Base-by-base conservation (phyloP, 192 early-diverging fungal species). In the Funneliformis mosseae region DNA sequence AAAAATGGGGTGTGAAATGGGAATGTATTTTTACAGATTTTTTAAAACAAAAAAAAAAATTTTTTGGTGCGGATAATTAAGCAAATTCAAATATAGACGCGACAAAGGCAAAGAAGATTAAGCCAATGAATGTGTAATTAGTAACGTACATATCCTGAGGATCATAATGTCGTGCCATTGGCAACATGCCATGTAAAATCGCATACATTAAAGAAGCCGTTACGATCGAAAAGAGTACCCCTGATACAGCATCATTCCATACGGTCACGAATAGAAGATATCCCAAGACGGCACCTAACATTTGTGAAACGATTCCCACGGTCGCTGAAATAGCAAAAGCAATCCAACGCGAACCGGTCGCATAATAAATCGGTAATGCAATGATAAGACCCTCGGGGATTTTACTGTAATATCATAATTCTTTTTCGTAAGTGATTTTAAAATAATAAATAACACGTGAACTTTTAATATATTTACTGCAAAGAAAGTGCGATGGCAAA, bases 101-200 rank as follows among this genome's bases (percentile, higher is more conserved):
- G 12, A 80, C 79, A 38, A 77, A 38, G 10, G 23, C 28, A 33
- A 80, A 80, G 16, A 80, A 80, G 60, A 77, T 77, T 38, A 80
- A 43, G 0, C 79, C 79, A 60, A 9, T 4, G 55, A 76, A 73
- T 27, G 27, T 10, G 25, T 16, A 80, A 77, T 76, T 45, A 18
- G 73, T 80, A 8, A 18, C 42, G 64, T 76, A 80, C 16, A 38
- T 28, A 66, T 80, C 38, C 9, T 50, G 33, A 16, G 79, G 79
- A 48, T 80, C 73, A 48, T 80, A 80, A 45, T 16, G 10, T 0
- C 73, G 42, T 45, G 79, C 79, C 43, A 80, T 45, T 25, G 79
- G 79, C n/a, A 80, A 8, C 79, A 80, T 80, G 16, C 72, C 42
- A 66, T 80, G 79, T 10, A 80, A 76, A 42, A 80, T 60, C 14